These are phyloP conservation scores for Astraeus odoratus DNA, from an alignment of 768 basidiomycete genomes.

Conservation along the genomic window DNA sequence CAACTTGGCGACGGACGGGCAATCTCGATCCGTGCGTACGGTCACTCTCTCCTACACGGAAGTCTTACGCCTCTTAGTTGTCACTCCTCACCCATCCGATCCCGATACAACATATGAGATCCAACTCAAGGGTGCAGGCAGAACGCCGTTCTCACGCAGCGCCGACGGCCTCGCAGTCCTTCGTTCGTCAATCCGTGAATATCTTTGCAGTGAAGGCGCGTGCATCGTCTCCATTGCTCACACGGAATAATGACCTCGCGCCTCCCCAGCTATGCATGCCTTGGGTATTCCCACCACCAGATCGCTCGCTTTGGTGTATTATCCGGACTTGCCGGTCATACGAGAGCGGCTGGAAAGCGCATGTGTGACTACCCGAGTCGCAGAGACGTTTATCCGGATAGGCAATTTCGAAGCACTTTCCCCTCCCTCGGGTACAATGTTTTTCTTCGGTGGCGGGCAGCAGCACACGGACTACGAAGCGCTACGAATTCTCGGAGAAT, in stretches of 20 bases:
- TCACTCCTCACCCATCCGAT: slow-evolving; percentile 64
- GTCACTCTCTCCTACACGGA: neutral
- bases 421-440: slow-evolving; percentile 46
- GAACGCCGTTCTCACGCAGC: slow-evolving; percentile 87
- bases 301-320: slow-evolving; percentile 69
- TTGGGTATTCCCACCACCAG: slow-evolving; percentile 85
- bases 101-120: slow-evolving; percentile 64
- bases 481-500: slow-evolving; percentile 68
- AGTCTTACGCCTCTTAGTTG: slow-evolving; percentile 39
- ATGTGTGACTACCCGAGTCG: slow-evolving; percentile 71
- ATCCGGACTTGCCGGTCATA: slow-evolving; percentile 64
- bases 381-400: slow-evolving; percentile 87
- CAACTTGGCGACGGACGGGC: slow-evolving; percentile 96
- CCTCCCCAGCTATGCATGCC: slow-evolving; percentile 60
- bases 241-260: slow-evolving; percentile 29
- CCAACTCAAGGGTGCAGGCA: slow-evolving; percentile 90
- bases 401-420: slow-evolving; percentile 87
- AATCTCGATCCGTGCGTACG: slow-evolving; percentile 63
- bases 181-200: slow-evolving; percentile 93
- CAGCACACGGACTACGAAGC: slow-evolving; percentile 70
- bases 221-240: neutral
- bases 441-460: slow-evolving; percentile 74
- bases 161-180: slow-evolving; percentile 95
- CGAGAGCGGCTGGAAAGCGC: slow-evolving; percentile 73
- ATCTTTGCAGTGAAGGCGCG: slow-evolving; percentile 80